A percentile compares a stretch with the other conserved stretches of the same genome.
Conservation (phyloP, 495 filamentous ascomycete species). For the Aspergillus steynii region DNA sequence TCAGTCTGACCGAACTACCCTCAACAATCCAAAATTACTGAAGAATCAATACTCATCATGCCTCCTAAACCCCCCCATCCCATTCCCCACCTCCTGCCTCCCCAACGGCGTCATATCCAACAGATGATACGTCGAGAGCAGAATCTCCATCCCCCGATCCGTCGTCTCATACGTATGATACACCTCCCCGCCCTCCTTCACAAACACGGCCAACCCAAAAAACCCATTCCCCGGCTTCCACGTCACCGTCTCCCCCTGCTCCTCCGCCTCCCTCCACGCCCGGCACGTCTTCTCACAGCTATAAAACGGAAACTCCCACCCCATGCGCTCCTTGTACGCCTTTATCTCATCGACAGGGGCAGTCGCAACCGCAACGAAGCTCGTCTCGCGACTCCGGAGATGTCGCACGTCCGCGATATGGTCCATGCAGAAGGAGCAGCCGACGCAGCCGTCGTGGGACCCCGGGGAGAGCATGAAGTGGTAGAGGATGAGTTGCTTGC, state of each 20-base stretch:
- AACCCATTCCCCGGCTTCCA: slow-evolving; percentile 31
- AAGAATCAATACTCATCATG: slow-evolving; percentile 22
- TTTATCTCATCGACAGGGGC: slow-evolving; percentile 37
- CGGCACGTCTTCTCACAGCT: slow-evolving; percentile 29
- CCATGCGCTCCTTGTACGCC: slow-evolving; percentile 37
- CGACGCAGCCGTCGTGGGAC: slow-evolving; percentile 32
- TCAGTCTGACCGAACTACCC: no score
- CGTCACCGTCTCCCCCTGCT: slow-evolving; percentile 21
- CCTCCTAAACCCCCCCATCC: slow-evolving; percentile 20
- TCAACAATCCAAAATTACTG: no score
- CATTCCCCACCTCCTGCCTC: slow-evolving; percentile 28
- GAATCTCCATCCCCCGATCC: slow-evolving; percentile 35
- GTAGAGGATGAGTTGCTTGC: slow-evolving; percentile 47
- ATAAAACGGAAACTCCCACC: slow-evolving; percentile 46
- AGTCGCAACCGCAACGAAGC: slow-evolving; percentile 37
- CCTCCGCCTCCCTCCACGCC: slow-evolving; percentile 23
- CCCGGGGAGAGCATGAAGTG: slow-evolving; percentile 47
- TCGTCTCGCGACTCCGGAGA: slow-evolving; percentile 34
- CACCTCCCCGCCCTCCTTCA: slow-evolving; percentile 31
- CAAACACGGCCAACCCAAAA: slow-evolving; percentile 41
- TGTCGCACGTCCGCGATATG: slow-evolving; percentile 39
- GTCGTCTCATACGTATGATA: slow-evolving; percentile 46
- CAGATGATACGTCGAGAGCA: slow-evolving; percentile 28
- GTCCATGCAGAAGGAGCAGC: slow-evolving; percentile 41
- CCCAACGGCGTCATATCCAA: slow-evolving; percentile 29